Evolutionary conservation across 345 rosid genomes (phyloP).

Genomic region (Draba incana): DNA sequence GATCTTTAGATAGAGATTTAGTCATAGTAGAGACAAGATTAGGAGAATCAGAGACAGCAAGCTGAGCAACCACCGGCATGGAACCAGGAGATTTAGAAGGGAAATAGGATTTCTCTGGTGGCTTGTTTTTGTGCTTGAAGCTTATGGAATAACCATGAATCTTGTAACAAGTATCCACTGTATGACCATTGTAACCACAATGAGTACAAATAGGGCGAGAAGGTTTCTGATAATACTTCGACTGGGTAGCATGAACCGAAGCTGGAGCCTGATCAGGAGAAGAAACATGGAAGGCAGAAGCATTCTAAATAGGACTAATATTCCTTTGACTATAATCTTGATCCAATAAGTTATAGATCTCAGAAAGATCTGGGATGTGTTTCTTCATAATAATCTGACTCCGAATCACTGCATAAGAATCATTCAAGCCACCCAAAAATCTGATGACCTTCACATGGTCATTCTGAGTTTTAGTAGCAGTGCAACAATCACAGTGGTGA

Average conservation of each 20-base stretch:
- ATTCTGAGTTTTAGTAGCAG: fast-evolving
- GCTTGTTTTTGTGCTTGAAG: background rate
- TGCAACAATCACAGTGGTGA: background rate
- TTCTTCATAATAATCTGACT: background rate
- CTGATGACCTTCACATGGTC: background rate
- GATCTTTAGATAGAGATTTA: too few relatives aligned
- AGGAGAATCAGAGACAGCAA: too few relatives aligned
- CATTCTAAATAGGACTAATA: background rate
- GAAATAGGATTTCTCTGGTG: background rate
- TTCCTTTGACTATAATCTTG: background rate
- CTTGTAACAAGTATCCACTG: background rate
- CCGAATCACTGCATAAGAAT: background rate
- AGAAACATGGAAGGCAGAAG: background rate
- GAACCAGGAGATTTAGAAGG: background rate
- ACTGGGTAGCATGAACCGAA: background rate
- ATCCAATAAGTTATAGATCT: background rate
- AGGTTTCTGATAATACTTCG: too few relatives aligned
- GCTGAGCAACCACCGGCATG: background rate
- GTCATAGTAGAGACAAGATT: too few relatives aligned
- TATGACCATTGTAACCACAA: background rate
- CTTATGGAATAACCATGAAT: background rate
- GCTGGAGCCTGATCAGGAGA: background rate
- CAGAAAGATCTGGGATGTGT: fast-evolving
- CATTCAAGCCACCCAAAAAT: background rate
- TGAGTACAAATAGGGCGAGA: background rate